A percentile compares a stretch with the other conserved stretches of the same genome.
These are phyloP conservation scores for Xerocomus amazonicus DNA, from an alignment of 1,284 basidiomycete genomes.

Conservation along the genomic window DNA sequence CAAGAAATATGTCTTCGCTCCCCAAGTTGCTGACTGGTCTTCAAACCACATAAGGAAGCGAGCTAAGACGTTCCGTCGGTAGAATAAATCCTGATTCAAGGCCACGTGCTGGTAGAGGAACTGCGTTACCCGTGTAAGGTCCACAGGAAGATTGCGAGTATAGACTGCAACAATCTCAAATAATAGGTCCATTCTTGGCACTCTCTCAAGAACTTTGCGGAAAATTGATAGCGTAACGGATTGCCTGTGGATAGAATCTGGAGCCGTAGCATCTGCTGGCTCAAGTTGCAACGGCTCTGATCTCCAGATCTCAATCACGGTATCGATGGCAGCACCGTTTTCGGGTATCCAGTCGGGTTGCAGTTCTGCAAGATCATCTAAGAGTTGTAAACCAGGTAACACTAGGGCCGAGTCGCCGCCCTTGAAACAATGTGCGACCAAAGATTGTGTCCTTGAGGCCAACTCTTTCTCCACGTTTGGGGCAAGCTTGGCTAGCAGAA, in stretches of 20 bases:
- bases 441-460: slow-evolving; percentile 55
- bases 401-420: slow-evolving; percentile 53
- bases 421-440: slow-evolving; percentile 61
- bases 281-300: slow-evolving; percentile 50
- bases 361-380: slow-evolving; percentile 71
- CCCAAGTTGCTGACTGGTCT: slow-evolving; percentile 62
- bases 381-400: slow-evolving; percentile 70
- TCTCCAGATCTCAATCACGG: slow-evolving; percentile 73
- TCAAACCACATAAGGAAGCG: slow-evolving; percentile 87
- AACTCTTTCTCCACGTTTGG: slow-evolving; percentile 76
- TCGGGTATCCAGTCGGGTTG: slow-evolving; percentile 73
- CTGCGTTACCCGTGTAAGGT: slow-evolving; percentile 77
- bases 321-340: slow-evolving; percentile 62
- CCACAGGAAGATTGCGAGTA: slow-evolving; percentile 78
- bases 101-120: slow-evolving; percentile 91
- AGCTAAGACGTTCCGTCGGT: slow-evolving; percentile 80
- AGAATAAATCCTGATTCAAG: slow-evolving; percentile 55
- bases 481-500: slow-evolving; percentile 75
- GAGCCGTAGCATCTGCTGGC: slow-evolving; percentile 43
- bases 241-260: slow-evolving; percentile 62
- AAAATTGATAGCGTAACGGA: slow-evolving; percentile 75
- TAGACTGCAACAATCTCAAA: slow-evolving; percentile 88
- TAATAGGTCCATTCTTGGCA: slow-evolving; percentile 79
- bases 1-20: slow-evolving; percentile 84
- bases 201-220: slow-evolving; percentile 63